phyloP scores from a whole-genome alignment of 768 basidiomycete species.

The Rhizopogon vulgaris region DNA sequence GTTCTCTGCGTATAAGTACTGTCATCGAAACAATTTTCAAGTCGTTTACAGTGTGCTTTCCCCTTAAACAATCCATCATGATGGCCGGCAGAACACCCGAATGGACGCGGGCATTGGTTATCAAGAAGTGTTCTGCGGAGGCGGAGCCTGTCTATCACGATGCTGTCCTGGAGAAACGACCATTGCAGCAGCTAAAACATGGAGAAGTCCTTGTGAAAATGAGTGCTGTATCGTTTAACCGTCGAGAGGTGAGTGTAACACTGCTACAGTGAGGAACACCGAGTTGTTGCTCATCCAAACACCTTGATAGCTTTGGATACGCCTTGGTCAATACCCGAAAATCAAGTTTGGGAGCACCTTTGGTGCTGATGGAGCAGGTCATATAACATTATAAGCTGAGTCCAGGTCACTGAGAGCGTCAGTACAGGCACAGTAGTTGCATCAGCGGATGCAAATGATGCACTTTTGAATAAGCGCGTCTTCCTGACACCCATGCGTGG shows the following conservation, averaged over 20 bases:
- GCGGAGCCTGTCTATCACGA: slow-evolving; percentile 49
- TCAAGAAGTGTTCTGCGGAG: slow-evolving; percentile 36
- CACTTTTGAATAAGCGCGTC: slow-evolving; percentile 56
- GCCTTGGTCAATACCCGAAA: slow-evolving; percentile 60
- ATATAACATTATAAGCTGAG: background rate
- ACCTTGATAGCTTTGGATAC: slow-evolving; percentile 59
- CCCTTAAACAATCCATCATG: background rate
- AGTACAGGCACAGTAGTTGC: slow-evolving; percentile 56
- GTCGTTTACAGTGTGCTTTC: background rate
- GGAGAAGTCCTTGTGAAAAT: slow-evolving; percentile 66
- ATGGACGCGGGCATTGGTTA: slow-evolving; percentile 41
- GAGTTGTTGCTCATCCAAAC: background rate
- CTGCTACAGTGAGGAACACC: background rate
- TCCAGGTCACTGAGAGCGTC: background rate
- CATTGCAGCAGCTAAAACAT: slow-evolving; percentile 42
- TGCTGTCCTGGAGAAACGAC: slow-evolving; percentile 43
- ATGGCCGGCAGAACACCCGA: slow-evolving; percentile 25
- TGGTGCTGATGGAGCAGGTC: slow-evolving; percentile 74
- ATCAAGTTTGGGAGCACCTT: slow-evolving; percentile 55
- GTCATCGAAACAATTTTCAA: no score
- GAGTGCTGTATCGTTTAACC: slow-evolving; percentile 70
- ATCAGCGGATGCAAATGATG: slow-evolving; percentile 44
- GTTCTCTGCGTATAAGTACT: no score
- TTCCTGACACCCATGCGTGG: slow-evolving; percentile 73
- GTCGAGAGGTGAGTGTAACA: slow-evolving; percentile 49